Conservation (phyloP, 179 eudicot genomes). For the Monotropa hypopitys region DNA sequence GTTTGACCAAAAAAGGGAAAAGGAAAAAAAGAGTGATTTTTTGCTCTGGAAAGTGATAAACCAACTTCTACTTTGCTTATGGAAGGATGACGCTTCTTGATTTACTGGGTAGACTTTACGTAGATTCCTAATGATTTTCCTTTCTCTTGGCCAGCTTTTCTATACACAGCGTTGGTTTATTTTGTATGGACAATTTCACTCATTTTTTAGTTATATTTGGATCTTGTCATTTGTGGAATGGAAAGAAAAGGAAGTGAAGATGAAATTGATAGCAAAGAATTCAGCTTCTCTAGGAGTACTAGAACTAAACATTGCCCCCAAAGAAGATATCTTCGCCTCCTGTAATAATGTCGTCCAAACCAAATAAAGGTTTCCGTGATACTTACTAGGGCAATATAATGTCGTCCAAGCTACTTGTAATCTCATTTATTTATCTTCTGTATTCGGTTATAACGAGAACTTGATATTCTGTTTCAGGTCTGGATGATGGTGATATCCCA, state of each 20-base stretch:
- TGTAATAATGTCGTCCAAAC: background rate
- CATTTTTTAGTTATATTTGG: background rate
- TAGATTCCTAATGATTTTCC: too few species aligned
- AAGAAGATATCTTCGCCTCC: background rate
- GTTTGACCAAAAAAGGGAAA: too few species aligned
- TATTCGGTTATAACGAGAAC: background rate
- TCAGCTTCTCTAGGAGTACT: background rate
- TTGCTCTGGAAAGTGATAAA: too few species aligned
- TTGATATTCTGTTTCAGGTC: background rate
- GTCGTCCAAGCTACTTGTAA: background rate
- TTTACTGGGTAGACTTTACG: too few species aligned
- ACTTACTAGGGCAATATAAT: background rate
- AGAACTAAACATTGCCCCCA: background rate
- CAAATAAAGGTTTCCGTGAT: background rate
- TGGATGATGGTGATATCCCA: background rate
- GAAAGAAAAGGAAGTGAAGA: background rate
- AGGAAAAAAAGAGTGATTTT: too few species aligned
- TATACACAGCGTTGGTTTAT: background rate
- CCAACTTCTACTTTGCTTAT: too few species aligned
- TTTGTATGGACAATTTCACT: background rate
- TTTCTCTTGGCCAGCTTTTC: too few species aligned
- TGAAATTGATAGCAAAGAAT: background rate
- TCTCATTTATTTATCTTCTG: background rate
- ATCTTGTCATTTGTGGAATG: background rate
- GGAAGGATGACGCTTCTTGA: too few species aligned